Base-by-base conservation (phyloP, 179 eudicot genomes). In the Dionaea muscipula region DNA sequence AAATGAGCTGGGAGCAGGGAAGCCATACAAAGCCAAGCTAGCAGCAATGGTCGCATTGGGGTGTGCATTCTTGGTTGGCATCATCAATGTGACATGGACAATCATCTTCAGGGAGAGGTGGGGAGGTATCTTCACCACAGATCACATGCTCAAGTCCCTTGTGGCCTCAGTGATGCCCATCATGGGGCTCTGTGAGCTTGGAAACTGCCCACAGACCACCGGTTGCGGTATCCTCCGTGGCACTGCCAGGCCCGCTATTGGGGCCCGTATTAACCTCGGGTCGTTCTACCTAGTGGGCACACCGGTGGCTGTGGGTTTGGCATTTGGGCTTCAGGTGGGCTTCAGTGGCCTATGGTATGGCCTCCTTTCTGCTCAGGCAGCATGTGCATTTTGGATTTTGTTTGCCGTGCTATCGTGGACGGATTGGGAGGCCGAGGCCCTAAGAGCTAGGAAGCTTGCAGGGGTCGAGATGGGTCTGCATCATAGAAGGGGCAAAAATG, bases 221-320 rank as follows among this genome's bases (percentile, higher is more conserved):
- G 97, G 97, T 31, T 90, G 97, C 63, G 97, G 97, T 18, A 79
- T 90, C 65, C 74, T 90, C 38, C 94, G 97, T 18, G 97, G 94
- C 49, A 77, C 88, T 0, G 97, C 97, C 11, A 64, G 97, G 55
- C 97, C 97, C 0, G 87, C 75, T 0, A 77, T 90, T 11, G 97
- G 87, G 19, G 97, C 95, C 50, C 81, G 86, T 4, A 84, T 90
- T 51, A 90, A 90, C 70, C 82, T 90, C 0, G 81, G 82, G 14
- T 80, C 95, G 0, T 90, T 90, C 66, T 90, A 90, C 76, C 78
- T 81, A 25, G 91, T 90, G 56, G 97, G 97, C 25, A 90, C 94
- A 4, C 97, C 97, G 0, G 87, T 90, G 13, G 95, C 97, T 0
- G 82, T 90, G 1, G 84, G 85, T 28, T 69, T 90, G 21, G 97